Base-by-base conservation (phyloP, 2,329 filamentous ascomycete genomes). In the Xylariaceae sp. region DNA sequence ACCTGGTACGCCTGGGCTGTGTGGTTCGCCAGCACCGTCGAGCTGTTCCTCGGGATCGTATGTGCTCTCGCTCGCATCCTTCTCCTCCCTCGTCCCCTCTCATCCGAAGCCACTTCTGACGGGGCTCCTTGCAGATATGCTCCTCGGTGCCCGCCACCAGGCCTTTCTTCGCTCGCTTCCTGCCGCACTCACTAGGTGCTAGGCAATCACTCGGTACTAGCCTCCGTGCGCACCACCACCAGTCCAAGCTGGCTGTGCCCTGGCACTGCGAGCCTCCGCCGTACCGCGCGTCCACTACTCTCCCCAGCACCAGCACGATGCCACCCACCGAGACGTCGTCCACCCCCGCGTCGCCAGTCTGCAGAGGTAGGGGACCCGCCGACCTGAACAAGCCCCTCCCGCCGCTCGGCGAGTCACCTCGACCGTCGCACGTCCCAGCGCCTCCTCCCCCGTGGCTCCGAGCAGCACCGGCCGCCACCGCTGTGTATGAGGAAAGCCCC, bases 61-160 rank as follows among this genome's bases (percentile, higher is more conserved):
- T 44, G 57, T 19, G 23, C 18, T 17, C n/a, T n/a, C n/a, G n/a
- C n/a, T n/a, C n/a, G n/a, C n/a, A n/a, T 17, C 21, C 27, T 31
- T 32, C 10, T 9, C 5, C 3, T 31, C 23, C 13, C n/a, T 22
- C 14, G 12, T 13, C 10, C 8, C 11, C 21, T 31, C 12, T 11
- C 13, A 8, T 7, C 14, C 12, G 3, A 19, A 19, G 12, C 5
- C 14, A 14, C 12, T 16, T 26, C 33, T 40, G 22, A 44, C 15
- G 25, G 6, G 18, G 5, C 16, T 19, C 16, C 27, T 29, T 21
- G 11, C 21, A 64, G 60, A 61, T 66, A 30, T 65, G 61, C 38
- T 63, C 63, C 22, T 67, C 63, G 2, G 51, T 65, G 11, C 64
- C 64, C 3, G 60, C 64, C 5, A 61, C 60, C 6, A 67, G 63